Evolutionary conservation across 306 rosid species (phyloP), one percentile per base, ranked within the genome.

Genomic region (Potentilla sterilis): DNA sequence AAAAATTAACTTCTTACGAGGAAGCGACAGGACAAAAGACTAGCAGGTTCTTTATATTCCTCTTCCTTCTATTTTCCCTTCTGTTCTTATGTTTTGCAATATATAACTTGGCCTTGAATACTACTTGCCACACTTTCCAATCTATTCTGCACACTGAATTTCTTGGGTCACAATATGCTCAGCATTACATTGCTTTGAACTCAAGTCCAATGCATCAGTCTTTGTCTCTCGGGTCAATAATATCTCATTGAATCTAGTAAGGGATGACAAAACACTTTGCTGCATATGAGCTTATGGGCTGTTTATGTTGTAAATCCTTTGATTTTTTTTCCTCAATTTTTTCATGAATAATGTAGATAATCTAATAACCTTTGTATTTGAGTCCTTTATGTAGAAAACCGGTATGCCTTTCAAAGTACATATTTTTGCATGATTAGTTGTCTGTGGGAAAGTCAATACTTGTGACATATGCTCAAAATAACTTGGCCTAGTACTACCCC

Each of bases 21-120:
- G 87, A 87, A 78, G 81, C 59, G 28, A 62, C 76, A 71, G 73
- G 62, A 69, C 54, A 47, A 73, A 90, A 81, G 76, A 83, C 70
- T 19, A 77, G 69, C 89, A 86, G 96, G 97, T 92, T 69, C 74
- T 69, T 61, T 63, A 48, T 2, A 43, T 61, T 74, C 47, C 59
- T 48, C 22, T 69, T 11, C 75, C 59, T 24, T 54, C 47, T 32
- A 38, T 40, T 47, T 61, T 46, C 18, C 51, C 38, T 22, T 6
- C 6, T 47, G 38, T 38, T 72, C 34, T 42, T 48, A 21, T 43
- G 24, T 35, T 55, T 70, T 70, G 41, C 24, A 46, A 10, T 9
- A 14, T 47, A 69, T 32, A 24, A 46, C 28, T 13, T 28, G 59
- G 58, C 7, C 6, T 69, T 32, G 19, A 11, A 34, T 69, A 67